Evolutionary conservation across 768 basidiomycete species (phyloP).

Genomic region (Mycena rebaudengoi): DNA sequence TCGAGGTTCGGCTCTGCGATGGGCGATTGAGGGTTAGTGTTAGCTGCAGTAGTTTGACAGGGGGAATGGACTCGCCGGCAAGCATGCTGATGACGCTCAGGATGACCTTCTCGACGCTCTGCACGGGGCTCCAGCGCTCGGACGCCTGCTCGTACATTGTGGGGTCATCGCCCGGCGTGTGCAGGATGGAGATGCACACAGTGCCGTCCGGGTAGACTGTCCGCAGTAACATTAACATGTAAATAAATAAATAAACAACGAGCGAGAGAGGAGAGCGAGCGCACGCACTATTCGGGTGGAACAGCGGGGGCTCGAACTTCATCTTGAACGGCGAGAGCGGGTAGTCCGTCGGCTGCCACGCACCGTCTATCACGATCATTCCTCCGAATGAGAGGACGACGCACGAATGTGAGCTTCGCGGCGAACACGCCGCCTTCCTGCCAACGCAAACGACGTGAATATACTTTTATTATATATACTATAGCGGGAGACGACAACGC

Average conservation of each 20-base stretch:
- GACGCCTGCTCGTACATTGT: slow-evolving; percentile 95
- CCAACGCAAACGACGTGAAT: no score
- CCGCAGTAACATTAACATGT: background rate
- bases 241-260: background rate
- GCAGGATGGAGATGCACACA: slow-evolving; percentile 98
- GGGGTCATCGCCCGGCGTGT: slow-evolving; percentile 92
- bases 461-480: no score
- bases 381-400: slow-evolving; percentile 40
- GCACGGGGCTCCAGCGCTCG: slow-evolving; percentile 99
- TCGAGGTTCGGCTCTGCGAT: slow-evolving; percentile 92
- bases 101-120: slow-evolving; percentile 96
- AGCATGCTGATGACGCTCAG: slow-evolving; percentile 97
- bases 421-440: slow-evolving; percentile 96
- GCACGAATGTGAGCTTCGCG: slow-evolving; percentile 90
- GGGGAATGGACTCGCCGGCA: slow-evolving; percentile 66
- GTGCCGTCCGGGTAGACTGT: slow-evolving; percentile 95
- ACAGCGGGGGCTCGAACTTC: slow-evolving; percentile 96
- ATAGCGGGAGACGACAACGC: slow-evolving; percentile 35
- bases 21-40: background rate
- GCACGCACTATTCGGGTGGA: slow-evolving; percentile 88
- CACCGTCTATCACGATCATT: background rate
- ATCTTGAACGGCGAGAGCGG: slow-evolving; percentile 99
- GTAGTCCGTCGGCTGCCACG: slow-evolving; percentile 83
- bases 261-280: background rate
- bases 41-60: background rate